Evolutionary conservation across 306 rosid genomes (phyloP), one percentile per base, ranked within the genome.

Genomic region (Rosa lucieae): DNA sequence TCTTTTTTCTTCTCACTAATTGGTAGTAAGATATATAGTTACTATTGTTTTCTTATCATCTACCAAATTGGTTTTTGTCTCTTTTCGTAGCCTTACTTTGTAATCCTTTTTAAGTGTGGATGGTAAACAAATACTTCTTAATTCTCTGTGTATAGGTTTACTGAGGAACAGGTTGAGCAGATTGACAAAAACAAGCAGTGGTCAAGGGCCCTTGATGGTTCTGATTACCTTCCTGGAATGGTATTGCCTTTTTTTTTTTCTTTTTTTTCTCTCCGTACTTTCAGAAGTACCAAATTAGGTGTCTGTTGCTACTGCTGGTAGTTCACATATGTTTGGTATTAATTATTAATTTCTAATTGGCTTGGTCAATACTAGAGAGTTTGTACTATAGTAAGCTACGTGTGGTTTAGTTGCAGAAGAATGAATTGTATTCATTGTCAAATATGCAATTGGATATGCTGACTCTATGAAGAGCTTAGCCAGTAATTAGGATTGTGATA

Each of bases 201-300:
- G 99, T 92, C 99, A 18, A 95, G 99, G 84, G 86, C 98, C 73
- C 98, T 95, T 83, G 99, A 95, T 83, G 99, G 99, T 76, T 92
- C 98, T 78, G 95, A 94, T 86, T 95, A 95, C 78, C 99, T 95
- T 84, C 99, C 99, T 6, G 99, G 98, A 90, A 95, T 95, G 99
- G 98, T 92, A 90, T 32, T 68, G 9, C 11, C 11, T 8, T 44
- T 44, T 44, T 44, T 44, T 10, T 44, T 8, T 44, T 10, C 1
- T 32, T 2, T 32, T 32, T 23, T 51, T 73, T 0, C 21, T 20
- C 56, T 10, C 48, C 42, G 74, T 72, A 79, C 70, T 75, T 51
- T 55, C 17, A 43, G 73, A 32, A 74, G 21, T 14, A 55, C 62
- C 53, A 15, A 6, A 10, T 18, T 53, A 47, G 29, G 4, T 74